These are phyloP conservation scores for Sporothrix dimorphospora DNA, from an alignment of 2,329 filamentous ascomycete genomes.

Conservation along the genomic window DNA sequence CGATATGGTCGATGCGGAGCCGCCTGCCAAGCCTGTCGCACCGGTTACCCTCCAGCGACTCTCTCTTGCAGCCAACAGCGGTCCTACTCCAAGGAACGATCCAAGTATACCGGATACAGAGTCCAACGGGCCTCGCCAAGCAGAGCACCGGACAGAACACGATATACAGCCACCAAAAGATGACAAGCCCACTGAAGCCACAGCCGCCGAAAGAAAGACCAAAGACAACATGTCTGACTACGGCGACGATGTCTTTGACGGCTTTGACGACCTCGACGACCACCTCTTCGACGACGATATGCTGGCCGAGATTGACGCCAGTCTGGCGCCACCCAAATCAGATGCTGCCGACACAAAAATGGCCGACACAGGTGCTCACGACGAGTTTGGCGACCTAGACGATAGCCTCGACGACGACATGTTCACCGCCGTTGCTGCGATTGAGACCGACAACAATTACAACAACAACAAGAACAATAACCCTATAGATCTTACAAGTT, in stretches of 20 bases:
- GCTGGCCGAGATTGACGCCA: slow-evolving; percentile 58
- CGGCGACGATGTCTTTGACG: slow-evolving; percentile 58
- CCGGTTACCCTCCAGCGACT: slow-evolving; percentile 12
- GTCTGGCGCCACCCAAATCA: slow-evolving; percentile 35
- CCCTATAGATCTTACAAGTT: background rate
- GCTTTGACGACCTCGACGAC: slow-evolving; percentile 56
- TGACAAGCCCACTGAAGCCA: slow-evolving; percentile 17
- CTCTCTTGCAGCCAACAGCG: slow-evolving; percentile 34
- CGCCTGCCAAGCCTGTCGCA: background rate
- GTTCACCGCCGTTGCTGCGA: slow-evolving; percentile 38
- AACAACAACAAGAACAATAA: slow-evolving; percentile 27
- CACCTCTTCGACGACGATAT: slow-evolving; percentile 61
- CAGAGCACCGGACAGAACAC: background rate
- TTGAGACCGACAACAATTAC: slow-evolving; percentile 25
- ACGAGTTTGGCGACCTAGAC: slow-evolving; percentile 59
- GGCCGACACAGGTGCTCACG: slow-evolving; percentile 41
- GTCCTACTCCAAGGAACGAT: slow-evolving; percentile 31
- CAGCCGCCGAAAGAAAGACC: background rate
- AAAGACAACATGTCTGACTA: slow-evolving; percentile 50
- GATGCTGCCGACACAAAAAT: background rate
- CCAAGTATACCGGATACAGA: slow-evolving; percentile 24
- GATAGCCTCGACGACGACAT: slow-evolving; percentile 58
- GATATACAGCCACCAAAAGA: background rate
- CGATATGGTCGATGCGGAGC: background rate
- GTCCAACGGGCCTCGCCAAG: background rate